Evolutionary conservation across 495 filamentous ascomycete species (phyloP).

Genomic region (Daldinia grandis): DNA sequence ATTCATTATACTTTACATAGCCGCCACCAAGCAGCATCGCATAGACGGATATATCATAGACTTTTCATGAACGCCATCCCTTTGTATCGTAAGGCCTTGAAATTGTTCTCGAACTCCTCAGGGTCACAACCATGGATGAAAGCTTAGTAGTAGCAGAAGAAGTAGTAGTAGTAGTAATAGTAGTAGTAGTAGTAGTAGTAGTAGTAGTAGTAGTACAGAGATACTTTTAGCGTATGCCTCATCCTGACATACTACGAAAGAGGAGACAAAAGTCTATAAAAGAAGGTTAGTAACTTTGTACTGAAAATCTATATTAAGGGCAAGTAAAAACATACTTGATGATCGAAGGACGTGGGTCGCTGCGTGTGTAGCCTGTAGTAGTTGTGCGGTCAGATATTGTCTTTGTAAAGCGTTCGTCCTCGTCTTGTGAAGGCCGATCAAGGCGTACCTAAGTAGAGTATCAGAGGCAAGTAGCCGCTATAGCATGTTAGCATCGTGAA

Average conservation of each 20-base stretch:
- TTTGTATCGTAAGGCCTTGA: constrained; percentile 2
- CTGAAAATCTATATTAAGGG: constrained; percentile 6
- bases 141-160: not conserved
- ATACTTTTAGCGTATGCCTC: not conserved
- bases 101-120: not conserved
- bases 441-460: constrained; percentile 92
- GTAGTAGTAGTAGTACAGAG: constrained; percentile 1
- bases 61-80: constrained; percentile 10
- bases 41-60: not conserved
- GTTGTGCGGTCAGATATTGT: constrained; percentile 35
- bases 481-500: constrained; percentile 16
- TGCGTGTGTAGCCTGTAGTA: constrained; percentile 84
- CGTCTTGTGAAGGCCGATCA: constrained; percentile 6
- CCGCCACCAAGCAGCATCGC: constrained; percentile 6
- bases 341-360: constrained; percentile 88
- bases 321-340: constrained; percentile 73
- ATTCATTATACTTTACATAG: constrained; percentile 33
- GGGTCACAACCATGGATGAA: not conserved
- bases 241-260: constrained; percentile 59
- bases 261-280: constrained; percentile 74
- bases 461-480: constrained; percentile 95
- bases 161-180: not conserved
- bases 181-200: not conserved
- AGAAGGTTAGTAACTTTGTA: not conserved
- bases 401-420: not conserved